A percentile compares a stretch with the other conserved stretches of the same genome.
Conservation (phyloP, 73 alveolate species). For the Stentor coeruleus region DNA sequence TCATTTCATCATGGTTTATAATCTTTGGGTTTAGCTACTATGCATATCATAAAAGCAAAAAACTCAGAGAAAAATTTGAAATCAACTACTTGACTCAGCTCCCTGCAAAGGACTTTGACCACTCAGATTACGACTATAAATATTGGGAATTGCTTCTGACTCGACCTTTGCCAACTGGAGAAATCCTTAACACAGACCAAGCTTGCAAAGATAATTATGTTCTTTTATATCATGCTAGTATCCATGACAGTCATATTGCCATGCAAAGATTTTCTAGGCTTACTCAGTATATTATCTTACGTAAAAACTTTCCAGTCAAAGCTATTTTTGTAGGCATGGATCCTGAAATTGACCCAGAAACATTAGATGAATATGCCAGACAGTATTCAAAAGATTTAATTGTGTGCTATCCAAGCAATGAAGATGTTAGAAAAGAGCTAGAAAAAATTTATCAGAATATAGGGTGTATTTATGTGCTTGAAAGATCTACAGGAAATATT, state of each 20-base stretch:
- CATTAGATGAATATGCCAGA: neutral
- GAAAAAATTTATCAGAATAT: constrained; percentile 1
- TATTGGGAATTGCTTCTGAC: constrained; percentile 13
- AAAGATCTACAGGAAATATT: neutral
- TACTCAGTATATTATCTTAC: neutral
- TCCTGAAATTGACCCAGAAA: neutral
- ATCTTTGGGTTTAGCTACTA: neutral
- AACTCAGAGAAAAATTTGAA: neutral
- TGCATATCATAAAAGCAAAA: neutral
- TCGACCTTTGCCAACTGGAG: neutral
- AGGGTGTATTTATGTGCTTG: constrained; percentile 26
- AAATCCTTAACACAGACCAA: neutral
- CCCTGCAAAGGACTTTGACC: neutral
- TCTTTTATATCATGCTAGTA: neutral
- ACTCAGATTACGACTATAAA: constrained; percentile 11
- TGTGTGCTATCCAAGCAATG: constrained; percentile 6
- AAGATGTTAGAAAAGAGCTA: neutral
- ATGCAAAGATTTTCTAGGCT: constrained; percentile 28
- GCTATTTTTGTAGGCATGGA: neutral
- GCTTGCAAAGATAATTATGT: neutral
- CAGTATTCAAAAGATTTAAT: neutral
- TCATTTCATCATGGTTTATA: neutral
- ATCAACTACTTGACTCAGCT: constrained; percentile 2
- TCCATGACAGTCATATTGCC: neutral
- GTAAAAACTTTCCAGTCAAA: neutral